phyloP scores from a whole-genome alignment of 148 eudicot genomes.

The Camellia lanceoleosa region DNA sequence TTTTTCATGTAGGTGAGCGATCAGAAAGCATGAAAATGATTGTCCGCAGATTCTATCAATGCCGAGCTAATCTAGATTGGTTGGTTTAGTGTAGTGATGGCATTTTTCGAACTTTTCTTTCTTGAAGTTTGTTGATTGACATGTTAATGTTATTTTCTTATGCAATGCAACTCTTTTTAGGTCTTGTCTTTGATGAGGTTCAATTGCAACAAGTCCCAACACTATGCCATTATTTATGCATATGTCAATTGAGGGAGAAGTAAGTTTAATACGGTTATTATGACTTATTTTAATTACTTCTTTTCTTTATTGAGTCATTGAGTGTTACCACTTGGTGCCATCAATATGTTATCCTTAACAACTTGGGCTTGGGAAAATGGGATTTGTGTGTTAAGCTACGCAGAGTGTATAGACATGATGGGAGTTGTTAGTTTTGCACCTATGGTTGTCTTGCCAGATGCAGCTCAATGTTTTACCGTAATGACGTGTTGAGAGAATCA shows the following conservation, averaged over 20 bases:
- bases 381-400: too few species aligned
- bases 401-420: too few species aligned
- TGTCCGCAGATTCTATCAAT: constrained; percentile 69
- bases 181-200: constrained; percentile 61
- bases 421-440: too few species aligned
- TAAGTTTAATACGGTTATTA: constrained; percentile 32
- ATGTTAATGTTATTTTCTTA: constrained; percentile 6
- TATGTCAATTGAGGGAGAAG: constrained; percentile 75
- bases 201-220: constrained; percentile 65
- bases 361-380: too few species aligned
- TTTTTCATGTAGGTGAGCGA: constrained; percentile 54
- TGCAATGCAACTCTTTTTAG: constrained; percentile 36
- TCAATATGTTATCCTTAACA: background rate
- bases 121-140: constrained; percentile 5
- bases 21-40: constrained; percentile 65
- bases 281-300: background rate
- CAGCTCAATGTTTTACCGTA: too few species aligned
- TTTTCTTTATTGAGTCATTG: background rate
- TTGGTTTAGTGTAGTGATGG: constrained; percentile 30
- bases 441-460: too few species aligned
- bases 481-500: too few species aligned
- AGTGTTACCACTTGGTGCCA: background rate
- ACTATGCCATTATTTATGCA: constrained; percentile 60
- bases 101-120: constrained; percentile 6
- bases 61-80: constrained; percentile 58